Base-by-base conservation (phyloP, 2,329 filamentous ascomycete species). In the Calcarisporium arbuscula region DNA sequence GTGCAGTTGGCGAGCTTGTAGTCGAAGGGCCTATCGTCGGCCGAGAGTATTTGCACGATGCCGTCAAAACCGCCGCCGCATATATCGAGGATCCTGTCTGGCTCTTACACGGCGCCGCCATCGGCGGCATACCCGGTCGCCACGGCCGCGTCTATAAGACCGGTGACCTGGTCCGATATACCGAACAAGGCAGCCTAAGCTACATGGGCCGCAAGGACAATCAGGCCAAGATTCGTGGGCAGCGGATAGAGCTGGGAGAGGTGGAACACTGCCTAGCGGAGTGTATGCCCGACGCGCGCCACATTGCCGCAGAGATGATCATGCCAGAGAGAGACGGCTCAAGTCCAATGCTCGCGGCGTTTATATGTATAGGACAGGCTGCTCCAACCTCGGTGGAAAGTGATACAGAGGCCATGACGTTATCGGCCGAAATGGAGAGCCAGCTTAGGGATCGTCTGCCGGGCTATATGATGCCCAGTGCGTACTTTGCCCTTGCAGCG, bases 401-500 rank as follows among this genome's bases (percentile, higher is more conserved):
- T 19, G 18, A 19, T 4, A 10, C 17, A 17, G 25, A 23, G 16
- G 8, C 22, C 89, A n/a, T 36, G 10, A 12, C 21, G 12, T 10
- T 11, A 10, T 8, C 19, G 8, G 21, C 3, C 9, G n/a, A 30
- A 19, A 19, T 39, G 4, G 32, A 32, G 4, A 25, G 38, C 6
- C 17, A 32, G 8, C 36, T 44, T 2, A 16, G 22, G 1, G 16
- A 38, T 14, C 19, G 31, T 11, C 35, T 48, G 2, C 46, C 46
- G 2, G 29, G 18, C 8, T 46, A 50, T 32, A 49, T 48, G 42
- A 33, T 48, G 1, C 48, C 48, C 1, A 34, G 34, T 2, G 17
- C 41, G 7, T 47, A 36, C 11, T 43, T 49, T 20, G 25, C 31
- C 2, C 15, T 47, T 10, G 11, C 11, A 2, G 12, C 31, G 5